Evolutionary conservation across 2,329 filamentous ascomycete species (phyloP), one percentile per base, ranked within the genome.

Genomic region (Cercospora citrullina): DNA sequence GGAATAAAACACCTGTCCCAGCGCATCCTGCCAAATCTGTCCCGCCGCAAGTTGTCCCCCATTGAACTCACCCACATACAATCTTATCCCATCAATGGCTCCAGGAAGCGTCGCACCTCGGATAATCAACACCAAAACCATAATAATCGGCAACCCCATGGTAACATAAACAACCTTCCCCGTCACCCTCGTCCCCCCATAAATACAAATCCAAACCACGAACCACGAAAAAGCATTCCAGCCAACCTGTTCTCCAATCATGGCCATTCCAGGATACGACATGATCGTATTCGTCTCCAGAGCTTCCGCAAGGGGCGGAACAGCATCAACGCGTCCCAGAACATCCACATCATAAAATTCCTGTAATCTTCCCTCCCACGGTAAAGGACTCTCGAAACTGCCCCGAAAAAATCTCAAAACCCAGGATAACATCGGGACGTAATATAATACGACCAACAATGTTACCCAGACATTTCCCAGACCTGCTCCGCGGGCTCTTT

Each of bases 121-220:
- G n/a, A 85, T 86, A 59, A 88, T 82, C 39, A 88, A 80, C 60
- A 87, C 82, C 68, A 87, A 80, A 4, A 84, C 86, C 21, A 85
- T 84, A 68, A 86, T 78, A 59, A 88, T 86, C 0, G 86, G 86
- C 8, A 87, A 74, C 1, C 84, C 85, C 85, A 88, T 87, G 18
- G 86, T 87, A 75, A 86, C 86, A 77, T 87, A 87, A 5, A 87
- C 85, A n/a, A 87, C 86, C 6, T 86, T 82, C 1, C 86, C 86
- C 1, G 86, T 87, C 67, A 86, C 75, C 0, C 85, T 85, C 26
- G 87, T 84, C 5, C 87, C 84, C 26, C 85, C 83, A 75, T 87
- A 87, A 71, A 89, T 87, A 70, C 84, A 86, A 33, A 88, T 71
- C 84, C 86, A 87, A 71, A 88, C 82, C 0, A 88, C 76, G 73